These are phyloP conservation scores for Cynara cardunculus DNA, from an alignment of 129 eudicot species.

Conservation along the genomic window DNA sequence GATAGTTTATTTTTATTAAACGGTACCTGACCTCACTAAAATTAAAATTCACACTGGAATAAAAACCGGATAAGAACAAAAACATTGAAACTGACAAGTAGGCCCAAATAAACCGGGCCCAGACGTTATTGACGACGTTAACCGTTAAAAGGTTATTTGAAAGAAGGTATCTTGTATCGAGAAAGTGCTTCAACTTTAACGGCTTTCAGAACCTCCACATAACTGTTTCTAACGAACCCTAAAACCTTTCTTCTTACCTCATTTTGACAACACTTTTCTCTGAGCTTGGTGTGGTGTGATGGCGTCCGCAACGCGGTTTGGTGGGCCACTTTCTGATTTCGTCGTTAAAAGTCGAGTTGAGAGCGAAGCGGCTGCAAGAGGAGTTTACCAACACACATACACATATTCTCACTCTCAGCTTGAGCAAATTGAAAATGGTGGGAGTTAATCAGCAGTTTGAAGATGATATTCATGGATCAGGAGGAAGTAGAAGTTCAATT, in stretches of 20 bases:
- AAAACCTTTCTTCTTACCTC: not conserved
- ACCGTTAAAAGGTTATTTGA: not conserved
- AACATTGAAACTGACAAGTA: no score
- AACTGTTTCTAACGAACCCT: conserved; percentile 19
- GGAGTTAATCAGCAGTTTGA: not conserved
- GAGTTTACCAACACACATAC: not conserved
- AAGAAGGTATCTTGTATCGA: not conserved
- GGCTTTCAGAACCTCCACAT: not conserved
- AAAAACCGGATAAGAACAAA: not conserved
- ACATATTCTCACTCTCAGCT: not conserved
- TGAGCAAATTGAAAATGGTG: conserved; percentile 2
- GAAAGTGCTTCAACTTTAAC: not conserved
- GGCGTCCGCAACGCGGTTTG: conserved; percentile 15
- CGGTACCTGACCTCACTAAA: no score
- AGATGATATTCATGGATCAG: conserved; percentile 6
- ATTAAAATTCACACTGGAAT: no score
- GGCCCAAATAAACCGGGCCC: not conserved
- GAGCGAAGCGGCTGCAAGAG: not conserved
- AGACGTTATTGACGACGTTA: not conserved
- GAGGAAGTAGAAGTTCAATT: not conserved
- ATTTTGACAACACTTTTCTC: conserved; percentile 17
- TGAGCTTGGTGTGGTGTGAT: not conserved
- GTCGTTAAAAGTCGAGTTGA: not conserved
- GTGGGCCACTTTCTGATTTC: not conserved
- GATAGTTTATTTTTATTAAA: no score